Evolutionary conservation across 306 rosid genomes (phyloP), one percentile per base, ranked within the genome.

Genomic region (Clitoria ternatea): DNA sequence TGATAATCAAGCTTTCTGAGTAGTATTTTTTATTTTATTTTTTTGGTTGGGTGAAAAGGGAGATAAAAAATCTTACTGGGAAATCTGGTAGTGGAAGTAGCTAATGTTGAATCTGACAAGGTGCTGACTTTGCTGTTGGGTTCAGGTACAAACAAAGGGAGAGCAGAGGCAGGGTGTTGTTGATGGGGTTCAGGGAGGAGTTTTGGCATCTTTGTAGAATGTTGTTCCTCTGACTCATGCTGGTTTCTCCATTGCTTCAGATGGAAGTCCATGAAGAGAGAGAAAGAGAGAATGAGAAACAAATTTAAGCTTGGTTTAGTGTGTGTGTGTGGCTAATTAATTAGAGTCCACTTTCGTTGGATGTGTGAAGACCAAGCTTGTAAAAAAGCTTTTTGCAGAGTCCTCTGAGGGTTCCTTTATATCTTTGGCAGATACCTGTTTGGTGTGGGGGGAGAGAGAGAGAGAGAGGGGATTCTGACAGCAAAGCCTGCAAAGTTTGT

Each of bases 181-280:
- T 78, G 87, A 68, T 77, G 94, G 63, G 85, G 62, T 32, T 89
- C 84, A 60, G 77, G 70, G 22, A 80, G 69, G 39, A 92, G 92
- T 83, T 84, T 91, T 75, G 96, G 96, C 79, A 89, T 84, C 86
- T 91, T 89, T 65, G 92, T 83, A 71, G 91, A 85, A 82, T 89
- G 87, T 44, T 83, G 85, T 29, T 78, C 82, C 61, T 87, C 99
- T 91, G 99, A 87, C 96, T 87, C 96, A 61, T 73, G 69, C 84
- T 90, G 95, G 84, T 83, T 73, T 75, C 94, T 91, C 96, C 99
- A 87, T 83, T 91, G 90, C 86, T 83, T 89, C 85, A 83, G 83
- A 77, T 79, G 76, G 57, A 89, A 91, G 96, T 89, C 99, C 99
- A 95, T 91, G 43, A 78, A 70, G 79, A 66, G 83, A 87, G 81